Conservation (phyloP, 129 eudicot genomes). For the Flaveria trinervia region DNA sequence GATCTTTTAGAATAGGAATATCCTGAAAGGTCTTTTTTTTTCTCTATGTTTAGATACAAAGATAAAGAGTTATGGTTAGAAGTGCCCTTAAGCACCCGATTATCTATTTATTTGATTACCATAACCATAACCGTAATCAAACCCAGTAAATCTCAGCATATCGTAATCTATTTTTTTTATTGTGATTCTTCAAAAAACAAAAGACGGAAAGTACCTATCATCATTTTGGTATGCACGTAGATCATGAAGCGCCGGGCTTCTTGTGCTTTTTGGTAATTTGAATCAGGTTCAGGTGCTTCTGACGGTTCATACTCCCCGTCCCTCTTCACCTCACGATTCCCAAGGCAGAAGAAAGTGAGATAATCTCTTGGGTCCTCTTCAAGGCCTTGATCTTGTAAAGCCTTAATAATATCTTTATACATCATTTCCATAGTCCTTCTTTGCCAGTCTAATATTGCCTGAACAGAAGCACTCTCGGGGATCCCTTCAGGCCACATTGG, state of each 20-base stretch:
- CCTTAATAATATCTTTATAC: constrained; percentile 68
- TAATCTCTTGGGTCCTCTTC: constrained; percentile 76
- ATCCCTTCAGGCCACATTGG: constrained; percentile 98
- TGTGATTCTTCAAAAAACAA: background rate
- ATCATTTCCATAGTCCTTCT: constrained; percentile 88
- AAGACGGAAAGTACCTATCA: constrained; percentile 54
- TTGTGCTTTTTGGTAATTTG: constrained; percentile 64
- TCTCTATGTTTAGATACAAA: background rate
- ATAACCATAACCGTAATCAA: too few species aligned
- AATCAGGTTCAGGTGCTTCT: constrained; percentile 58
- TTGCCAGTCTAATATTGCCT: constrained; percentile 89
- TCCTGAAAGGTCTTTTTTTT: background rate
- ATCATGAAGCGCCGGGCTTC: constrained; percentile 81
- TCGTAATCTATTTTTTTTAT: too few species aligned
- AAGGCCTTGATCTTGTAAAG: constrained; percentile 50
- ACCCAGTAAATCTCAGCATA: too few species aligned
- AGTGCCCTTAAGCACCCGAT: background rate
- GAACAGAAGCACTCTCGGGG: constrained; percentile 85
- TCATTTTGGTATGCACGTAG: constrained; percentile 88
- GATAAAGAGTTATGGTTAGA: background rate
- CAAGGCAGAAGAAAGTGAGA: constrained; percentile 81
- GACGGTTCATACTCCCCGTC: constrained; percentile 78
- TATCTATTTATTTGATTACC: background rate
- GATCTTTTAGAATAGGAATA: background rate
- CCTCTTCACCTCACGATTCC: constrained; percentile 76